These are phyloP conservation scores for Nannochloropsis salina DNA, from an alignment of 108 stramenopile genomes.

Conservation along the genomic window DNA sequence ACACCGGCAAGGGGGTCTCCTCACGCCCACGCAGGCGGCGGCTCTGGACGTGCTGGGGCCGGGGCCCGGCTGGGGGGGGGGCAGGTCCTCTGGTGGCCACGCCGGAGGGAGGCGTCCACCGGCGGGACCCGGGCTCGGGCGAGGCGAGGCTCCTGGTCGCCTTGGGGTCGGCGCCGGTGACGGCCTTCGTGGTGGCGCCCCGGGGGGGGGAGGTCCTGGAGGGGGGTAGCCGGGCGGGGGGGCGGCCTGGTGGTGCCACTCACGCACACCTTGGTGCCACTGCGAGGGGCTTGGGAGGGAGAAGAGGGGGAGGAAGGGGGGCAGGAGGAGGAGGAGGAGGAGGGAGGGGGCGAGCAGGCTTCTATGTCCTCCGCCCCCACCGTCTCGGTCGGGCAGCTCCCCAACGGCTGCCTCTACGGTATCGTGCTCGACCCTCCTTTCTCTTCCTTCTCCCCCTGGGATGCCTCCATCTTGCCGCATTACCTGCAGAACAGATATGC, in stretches of 20 bases:
- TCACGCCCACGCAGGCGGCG: background rate
- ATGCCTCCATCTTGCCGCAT: background rate
- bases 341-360: background rate
- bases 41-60: conserved; percentile 2
- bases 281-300: background rate
- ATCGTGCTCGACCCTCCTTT: background rate
- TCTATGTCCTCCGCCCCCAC: background rate
- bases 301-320: background rate
- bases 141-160: background rate
- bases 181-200: background rate
- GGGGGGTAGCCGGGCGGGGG: background rate
- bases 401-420: conserved; percentile 5
- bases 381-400: background rate
- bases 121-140: background rate
- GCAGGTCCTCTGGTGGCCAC: background rate
- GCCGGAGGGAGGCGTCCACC: background rate
- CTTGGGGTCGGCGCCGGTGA: background rate
- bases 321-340: conserved; percentile 4
- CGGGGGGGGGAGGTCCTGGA: too few relatives aligned
- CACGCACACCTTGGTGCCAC: background rate
- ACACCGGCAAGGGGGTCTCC: background rate
- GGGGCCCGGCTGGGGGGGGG: background rate
- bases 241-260: background rate
- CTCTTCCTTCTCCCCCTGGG: background rate
- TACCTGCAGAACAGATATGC: background rate